phyloP scores from a whole-genome alignment of 164 flowering plant genomes.

The Saururus chinensis region DNA sequence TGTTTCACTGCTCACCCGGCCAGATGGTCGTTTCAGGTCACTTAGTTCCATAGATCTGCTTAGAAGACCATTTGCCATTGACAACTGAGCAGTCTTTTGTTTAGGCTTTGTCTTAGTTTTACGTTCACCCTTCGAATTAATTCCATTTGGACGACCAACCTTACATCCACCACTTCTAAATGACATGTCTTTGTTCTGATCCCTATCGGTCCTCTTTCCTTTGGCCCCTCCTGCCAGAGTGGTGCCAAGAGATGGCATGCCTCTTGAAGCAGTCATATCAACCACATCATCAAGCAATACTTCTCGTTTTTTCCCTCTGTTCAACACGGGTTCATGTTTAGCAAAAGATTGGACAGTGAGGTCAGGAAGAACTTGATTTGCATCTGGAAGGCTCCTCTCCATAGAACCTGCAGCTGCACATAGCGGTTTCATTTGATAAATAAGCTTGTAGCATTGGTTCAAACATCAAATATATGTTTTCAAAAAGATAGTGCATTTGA shows the following conservation, averaged over 20 bases:
- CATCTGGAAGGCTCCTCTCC: slow-evolving; percentile 21
- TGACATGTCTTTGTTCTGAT: slow-evolving; percentile 21
- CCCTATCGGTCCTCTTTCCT: slow-evolving; percentile 71
- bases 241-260: slow-evolving; percentile 30
- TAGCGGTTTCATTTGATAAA: background rate
- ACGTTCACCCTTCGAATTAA: slow-evolving; percentile 42
- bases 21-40: slow-evolving; percentile 18
- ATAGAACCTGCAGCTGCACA: slow-evolving; percentile 23
- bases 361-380: slow-evolving; percentile 2
- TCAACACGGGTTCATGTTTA: slow-evolving; percentile 39
- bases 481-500: background rate
- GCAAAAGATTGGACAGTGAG: slow-evolving; percentile 32
- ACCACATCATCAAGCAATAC: slow-evolving; percentile 65
- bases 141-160: slow-evolving; percentile 34
- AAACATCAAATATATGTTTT: background rate
- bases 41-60: slow-evolving; percentile 21
- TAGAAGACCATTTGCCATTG: slow-evolving; percentile 38
- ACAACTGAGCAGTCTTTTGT: slow-evolving; percentile 55
- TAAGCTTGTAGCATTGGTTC: background rate
- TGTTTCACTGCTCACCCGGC: slow-evolving; percentile 15
- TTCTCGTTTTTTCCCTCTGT: slow-evolving; percentile 65
- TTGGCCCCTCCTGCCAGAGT: slow-evolving; percentile 41
- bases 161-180: slow-evolving; percentile 32
- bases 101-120: slow-evolving; percentile 67
- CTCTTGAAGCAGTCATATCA: slow-evolving; percentile 28